Evolutionary conservation across 805 yeast species (phyloP).

Genomic region (Saturnispora zaruensis): DNA sequence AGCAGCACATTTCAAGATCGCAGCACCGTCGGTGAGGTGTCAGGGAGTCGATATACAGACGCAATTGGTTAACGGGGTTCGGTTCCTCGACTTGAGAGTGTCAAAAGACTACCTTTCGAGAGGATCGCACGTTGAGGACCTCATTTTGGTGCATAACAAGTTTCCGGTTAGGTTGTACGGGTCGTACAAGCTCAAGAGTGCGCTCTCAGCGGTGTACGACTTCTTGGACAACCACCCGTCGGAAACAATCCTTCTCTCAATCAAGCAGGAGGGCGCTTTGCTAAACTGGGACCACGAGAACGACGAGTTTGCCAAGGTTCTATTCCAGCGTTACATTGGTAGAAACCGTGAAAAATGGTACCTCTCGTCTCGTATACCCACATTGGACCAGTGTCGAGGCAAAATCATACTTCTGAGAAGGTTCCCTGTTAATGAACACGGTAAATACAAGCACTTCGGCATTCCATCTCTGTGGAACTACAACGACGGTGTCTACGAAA

Average conservation of each 20-base stretch:
- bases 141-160: slow-evolving; percentile 66
- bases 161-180: slow-evolving; percentile 62
- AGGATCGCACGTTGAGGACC: slow-evolving; percentile 37
- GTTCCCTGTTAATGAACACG: slow-evolving; percentile 51
- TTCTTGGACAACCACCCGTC: slow-evolving; percentile 45
- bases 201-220: slow-evolving; percentile 48
- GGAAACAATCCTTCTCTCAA: slow-evolving; percentile 57
- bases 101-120: slow-evolving; percentile 45
- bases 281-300: slow-evolving; percentile 52
- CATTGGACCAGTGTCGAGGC: slow-evolving; percentile 55
- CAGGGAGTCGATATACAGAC: slow-evolving; percentile 52
- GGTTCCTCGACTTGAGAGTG: slow-evolving; percentile 61
- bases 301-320: slow-evolving; percentile 56
- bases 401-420: slow-evolving; percentile 60
- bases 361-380: slow-evolving; percentile 47
- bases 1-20: slow-evolving; percentile 55
- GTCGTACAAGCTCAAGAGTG: slow-evolving; percentile 43
- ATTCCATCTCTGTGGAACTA: slow-evolving; percentile 65
- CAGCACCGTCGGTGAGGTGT: slow-evolving; percentile 71
- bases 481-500: slow-evolving; percentile 57
- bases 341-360: slow-evolving; percentile 50
- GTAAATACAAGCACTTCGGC: slow-evolving; percentile 38
- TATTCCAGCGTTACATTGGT: slow-evolving; percentile 50
- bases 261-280: slow-evolving; percentile 63
- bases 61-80: slow-evolving; percentile 65